Conservation (phyloP, 441 rosid species). For the Theobroma grandiflorum region DNA sequence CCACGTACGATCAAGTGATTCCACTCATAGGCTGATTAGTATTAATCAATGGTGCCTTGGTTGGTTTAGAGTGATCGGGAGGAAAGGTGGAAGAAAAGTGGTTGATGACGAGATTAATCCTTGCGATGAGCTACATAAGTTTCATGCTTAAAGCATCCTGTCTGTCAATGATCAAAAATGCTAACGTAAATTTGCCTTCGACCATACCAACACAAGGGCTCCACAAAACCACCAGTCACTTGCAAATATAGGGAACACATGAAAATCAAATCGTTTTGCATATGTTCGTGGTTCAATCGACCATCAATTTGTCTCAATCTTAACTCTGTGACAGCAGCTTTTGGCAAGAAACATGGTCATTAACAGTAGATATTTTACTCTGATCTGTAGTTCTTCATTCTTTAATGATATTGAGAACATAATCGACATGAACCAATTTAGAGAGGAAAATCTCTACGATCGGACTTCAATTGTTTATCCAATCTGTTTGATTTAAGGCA, state of each 20-base stretch:
- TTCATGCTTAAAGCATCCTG: neutral
- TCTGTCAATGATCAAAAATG: neutral
- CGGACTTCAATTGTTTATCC: neutral
- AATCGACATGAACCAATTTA: neutral
- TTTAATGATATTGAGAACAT: neutral
- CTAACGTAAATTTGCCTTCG: neutral
- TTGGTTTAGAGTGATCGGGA: neutral
- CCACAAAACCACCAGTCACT: constrained; percentile 4
- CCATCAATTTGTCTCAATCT: constrained; percentile 13
- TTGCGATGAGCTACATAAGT: neutral
- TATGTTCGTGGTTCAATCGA: constrained; percentile 20
- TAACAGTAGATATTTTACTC: constrained; percentile 49
- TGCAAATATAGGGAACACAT: constrained; percentile 8
- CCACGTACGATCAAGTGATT: no score
- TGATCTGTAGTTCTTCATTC: neutral
- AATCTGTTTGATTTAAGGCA: neutral
- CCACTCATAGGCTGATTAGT: neutral
- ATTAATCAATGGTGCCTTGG: neutral
- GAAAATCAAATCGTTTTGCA: constrained; percentile 20
- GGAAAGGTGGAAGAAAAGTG: neutral
- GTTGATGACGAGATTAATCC: constrained; percentile 17
- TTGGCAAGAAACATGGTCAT: constrained; percentile 24
- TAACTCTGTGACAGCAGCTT: neutral
- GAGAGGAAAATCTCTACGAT: neutral
- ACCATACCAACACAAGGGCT: constrained; percentile 19